Evolutionary conservation across 148 eudicot genomes (phyloP).

Genomic region (Vaccinium corymbosum): DNA sequence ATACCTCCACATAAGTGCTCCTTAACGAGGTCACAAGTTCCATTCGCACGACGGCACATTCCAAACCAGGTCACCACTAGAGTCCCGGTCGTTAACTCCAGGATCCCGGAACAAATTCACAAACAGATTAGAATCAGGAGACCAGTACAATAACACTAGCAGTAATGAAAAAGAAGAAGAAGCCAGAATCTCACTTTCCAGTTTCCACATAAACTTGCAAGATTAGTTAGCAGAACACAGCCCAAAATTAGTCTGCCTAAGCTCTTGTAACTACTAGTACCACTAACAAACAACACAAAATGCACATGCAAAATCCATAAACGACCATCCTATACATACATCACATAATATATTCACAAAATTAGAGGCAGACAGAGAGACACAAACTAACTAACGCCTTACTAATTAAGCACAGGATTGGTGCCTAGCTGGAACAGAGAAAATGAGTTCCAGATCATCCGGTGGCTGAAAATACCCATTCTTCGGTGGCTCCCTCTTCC

Average conservation of each 20-base stretch:
- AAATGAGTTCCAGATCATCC: slow-evolving; percentile 8
- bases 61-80: too few species aligned
- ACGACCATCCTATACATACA: neutral
- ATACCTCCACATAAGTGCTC: too few species aligned
- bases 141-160: too few species aligned
- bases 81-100: too few species aligned
- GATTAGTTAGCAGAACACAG: neutral
- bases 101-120: neutral
- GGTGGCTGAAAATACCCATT: slow-evolving; percentile 11
- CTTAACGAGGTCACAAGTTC: too few species aligned
- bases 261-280: neutral
- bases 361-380: neutral
- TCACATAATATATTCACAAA: neutral
- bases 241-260: neutral
- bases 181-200: neutral
- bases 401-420: neutral
- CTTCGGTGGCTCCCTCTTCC: neutral
- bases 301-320: neutral
- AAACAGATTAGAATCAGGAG: neutral
- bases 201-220: neutral
- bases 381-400: neutral
- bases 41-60: too few species aligned
- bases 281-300: neutral
- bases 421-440: neutral
- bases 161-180: neutral